Base-by-base conservation (phyloP, 2,329 filamentous ascomycete genomes). In the Ophiostoma angusticollis region DNA sequence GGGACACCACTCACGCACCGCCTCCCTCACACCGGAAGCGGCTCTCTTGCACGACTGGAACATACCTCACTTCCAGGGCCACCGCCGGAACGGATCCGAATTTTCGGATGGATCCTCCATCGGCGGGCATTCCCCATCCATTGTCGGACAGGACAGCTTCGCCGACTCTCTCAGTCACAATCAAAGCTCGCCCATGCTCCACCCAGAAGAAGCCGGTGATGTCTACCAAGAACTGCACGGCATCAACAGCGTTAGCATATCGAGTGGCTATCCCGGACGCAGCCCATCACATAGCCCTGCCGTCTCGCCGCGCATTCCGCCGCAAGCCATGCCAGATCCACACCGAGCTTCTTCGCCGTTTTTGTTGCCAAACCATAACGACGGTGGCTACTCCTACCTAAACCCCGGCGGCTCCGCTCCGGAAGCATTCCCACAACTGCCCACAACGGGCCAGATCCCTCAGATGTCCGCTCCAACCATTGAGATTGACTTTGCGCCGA, bases 381-480 rank as follows among this genome's bases (percentile, higher is more conserved):
- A 60, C 29, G 57, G 57, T 32, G 31, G 32, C 19, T 73, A 58
- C 35, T 59, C 17, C 62, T 75, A 55, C 48, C 54, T 63, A 44
- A 60, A 54, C 44, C 59, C 46, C 22, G 52, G 46, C 21, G 67
- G 74, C 48, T 54, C 52, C 5, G 37, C 32, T 1, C 47, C 55
- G 3, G 70, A 76, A 48, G 61, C 69, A 7, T 78, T 76, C 49
- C 68, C 72, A 6, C 56, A 62, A 22, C 57, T 75, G 12, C 62
- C 65, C 40, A 61, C 65, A 18, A 56, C 58, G 54, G 73, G 75
- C 6, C 77, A 72, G 54, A 54, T 52, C 32, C 74, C 78, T 35
- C 72, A 82, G 49, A 91, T 93, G 79, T 81, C 80, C 4, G 84
- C 87, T n/a, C 87, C 87, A 0, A 84, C 87, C 37, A 95, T 95